Conservation (phyloP, 1,284 basidiomycete species). For the Peniophora sp. region DNA sequence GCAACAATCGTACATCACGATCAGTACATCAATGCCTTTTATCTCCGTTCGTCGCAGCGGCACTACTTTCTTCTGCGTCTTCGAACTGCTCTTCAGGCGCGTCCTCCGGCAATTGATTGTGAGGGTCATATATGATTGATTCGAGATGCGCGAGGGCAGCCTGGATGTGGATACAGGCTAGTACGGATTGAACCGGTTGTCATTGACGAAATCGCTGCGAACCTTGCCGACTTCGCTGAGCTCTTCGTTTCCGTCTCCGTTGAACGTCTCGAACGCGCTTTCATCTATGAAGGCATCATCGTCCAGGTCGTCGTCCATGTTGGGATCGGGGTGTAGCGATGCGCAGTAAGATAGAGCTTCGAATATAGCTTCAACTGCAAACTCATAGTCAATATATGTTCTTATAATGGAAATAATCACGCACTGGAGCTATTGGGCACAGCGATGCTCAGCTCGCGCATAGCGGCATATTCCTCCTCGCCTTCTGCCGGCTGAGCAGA, state of each 20-base stretch:
- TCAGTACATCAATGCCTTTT: too few relatives aligned
- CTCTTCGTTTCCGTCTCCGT: constrained; percentile 56
- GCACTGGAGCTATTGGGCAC: constrained; percentile 57
- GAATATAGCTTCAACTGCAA: constrained; percentile 80
- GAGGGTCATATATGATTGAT: constrained; percentile 59
- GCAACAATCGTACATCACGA: too few relatives aligned
- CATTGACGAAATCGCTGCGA: constrained; percentile 82
- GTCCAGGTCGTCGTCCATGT: constrained; percentile 42
- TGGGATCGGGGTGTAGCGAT: constrained; percentile 80
- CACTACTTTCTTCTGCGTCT: constrained; percentile 12
- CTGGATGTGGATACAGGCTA: constrained; percentile 44
- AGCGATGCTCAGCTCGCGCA: constrained; percentile 74
- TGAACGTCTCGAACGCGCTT: constrained; percentile 49
- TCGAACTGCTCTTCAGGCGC: constrained; percentile 15
- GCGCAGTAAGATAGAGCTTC: constrained; percentile 85
- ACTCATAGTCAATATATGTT: neutral
- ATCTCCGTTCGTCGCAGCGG: too few relatives aligned
- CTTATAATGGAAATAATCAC: constrained; percentile 21
- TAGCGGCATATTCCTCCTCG: constrained; percentile 42
- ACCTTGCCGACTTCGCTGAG: constrained; percentile 86
- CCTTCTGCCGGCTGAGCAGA: constrained; percentile 24
- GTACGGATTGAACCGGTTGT: constrained; percentile 81
- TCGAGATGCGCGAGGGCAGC: constrained; percentile 71
- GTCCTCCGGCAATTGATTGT: constrained; percentile 13
- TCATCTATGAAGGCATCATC: constrained; percentile 50